Base-by-base conservation (phyloP, 495 filamentous ascomycete genomes). In the Lophium mytilinum region DNA sequence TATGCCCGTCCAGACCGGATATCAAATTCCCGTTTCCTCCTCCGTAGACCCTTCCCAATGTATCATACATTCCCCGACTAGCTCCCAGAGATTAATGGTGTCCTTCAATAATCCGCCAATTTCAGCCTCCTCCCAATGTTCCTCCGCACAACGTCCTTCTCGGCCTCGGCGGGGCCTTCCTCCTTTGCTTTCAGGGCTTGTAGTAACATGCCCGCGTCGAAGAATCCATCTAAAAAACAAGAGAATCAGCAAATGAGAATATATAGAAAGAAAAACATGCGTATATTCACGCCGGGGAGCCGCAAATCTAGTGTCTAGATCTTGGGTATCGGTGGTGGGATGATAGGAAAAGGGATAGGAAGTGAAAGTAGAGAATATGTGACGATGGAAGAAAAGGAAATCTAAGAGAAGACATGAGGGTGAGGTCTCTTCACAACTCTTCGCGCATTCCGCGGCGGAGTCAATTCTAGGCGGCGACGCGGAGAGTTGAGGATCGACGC, bases 141-240 rank as follows among this genome's bases (percentile, higher is more conserved):
- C 15, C 70, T 53, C 55, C 70, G 69, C 12, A 77, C 74, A 40
- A 71, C 73, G 9, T 73, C 74, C 41, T 75, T 72, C 49, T 78
- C 66, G 59, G 80, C 77, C 15, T 70, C 70, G 57, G 75, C 74
- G 42, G 72, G 56, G 53, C 75, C 70, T 11, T 72, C 66, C 19
- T 67, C 65, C 43, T 66, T 71, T 63, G 62, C 85, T 68, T 90
- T 91, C 30, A 95, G 80, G 9, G 89, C 90, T 69, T 92, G 87
- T 8, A 92, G 77, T 7, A 96, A 79, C 88, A 95, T 92, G 35
- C 90, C 90, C 1, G 90, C 89, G 72, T 96, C 90, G 72, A 96
- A 96, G 78, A 96, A 95, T 37, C 90, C 90, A 76, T 96, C 90
- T 96, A 60, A 36, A 51, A 61, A 52, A 47, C 45, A 34, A 55